phyloP scores from a whole-genome alignment of 306 rosid genomes.

The Purshia tridentata region DNA sequence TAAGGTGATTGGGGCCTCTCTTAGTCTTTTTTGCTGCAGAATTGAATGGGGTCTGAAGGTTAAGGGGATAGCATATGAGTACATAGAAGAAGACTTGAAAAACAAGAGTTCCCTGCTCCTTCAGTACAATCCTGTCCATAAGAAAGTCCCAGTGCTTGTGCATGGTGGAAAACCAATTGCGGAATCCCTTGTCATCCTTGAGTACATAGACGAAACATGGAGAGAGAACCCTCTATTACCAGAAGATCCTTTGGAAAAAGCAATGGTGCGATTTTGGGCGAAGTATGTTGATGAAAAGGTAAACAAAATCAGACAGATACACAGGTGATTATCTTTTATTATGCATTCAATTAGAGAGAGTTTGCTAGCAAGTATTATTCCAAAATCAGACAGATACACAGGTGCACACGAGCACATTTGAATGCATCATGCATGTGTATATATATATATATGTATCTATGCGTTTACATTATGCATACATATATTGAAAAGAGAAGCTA shows the following conservation, averaged over 20 bases:
- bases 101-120: slow-evolving; percentile 51
- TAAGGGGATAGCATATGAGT: slow-evolving; percentile 45
- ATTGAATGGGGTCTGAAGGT: slow-evolving; percentile 44
- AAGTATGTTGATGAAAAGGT: slow-evolving; percentile 33
- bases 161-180: slow-evolving; percentile 41
- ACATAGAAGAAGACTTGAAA: slow-evolving; percentile 37
- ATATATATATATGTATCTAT: background rate
- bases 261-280: slow-evolving; percentile 15
- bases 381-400: background rate
- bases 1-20: slow-evolving; percentile 22
- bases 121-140: slow-evolving; percentile 51
- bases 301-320: too few relatives aligned
- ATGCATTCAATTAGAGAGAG: background rate
- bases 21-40: slow-evolving; percentile 29
- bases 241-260: slow-evolving; percentile 22
- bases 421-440: too few relatives aligned
- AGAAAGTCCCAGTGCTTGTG: slow-evolving; percentile 58
- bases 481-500: background rate
- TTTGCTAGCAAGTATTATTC: background rate
- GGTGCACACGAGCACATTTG: background rate
- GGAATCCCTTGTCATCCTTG: slow-evolving; percentile 56
- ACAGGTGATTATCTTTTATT: background rate
- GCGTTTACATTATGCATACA: background rate
- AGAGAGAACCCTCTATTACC: slow-evolving; percentile 29
- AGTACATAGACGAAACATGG: slow-evolving; percentile 61